Conservation (phyloP, 371 early-diverging fungal genomes). For the Mucor indicus region DNA sequence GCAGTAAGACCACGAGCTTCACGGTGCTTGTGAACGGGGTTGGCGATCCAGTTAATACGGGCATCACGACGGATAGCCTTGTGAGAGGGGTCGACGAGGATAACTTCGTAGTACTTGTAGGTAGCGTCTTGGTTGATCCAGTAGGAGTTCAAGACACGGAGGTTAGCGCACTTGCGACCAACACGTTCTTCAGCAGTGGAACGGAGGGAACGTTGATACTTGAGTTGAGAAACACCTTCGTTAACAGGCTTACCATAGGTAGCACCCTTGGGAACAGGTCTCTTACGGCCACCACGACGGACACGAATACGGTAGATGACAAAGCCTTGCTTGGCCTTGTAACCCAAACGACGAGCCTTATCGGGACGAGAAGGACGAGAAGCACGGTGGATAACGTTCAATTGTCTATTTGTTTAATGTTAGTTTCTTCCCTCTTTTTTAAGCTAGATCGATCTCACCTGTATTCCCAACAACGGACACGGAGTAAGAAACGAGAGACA, state of each 20-base stretch:
- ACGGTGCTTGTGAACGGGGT: constrained; percentile 96
- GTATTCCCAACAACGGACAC: constrained; percentile 95
- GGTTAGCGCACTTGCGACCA: constrained; percentile 89
- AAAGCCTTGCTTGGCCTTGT: constrained; percentile 98
- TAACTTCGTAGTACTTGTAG: constrained; percentile 99
- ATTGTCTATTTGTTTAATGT: no score
- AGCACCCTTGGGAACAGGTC: constrained; percentile 94
- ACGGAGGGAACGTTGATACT: constrained; percentile 90
- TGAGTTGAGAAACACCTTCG: constrained; percentile 97
- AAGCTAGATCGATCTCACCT: no score
- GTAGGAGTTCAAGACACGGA: constrained; percentile 97
- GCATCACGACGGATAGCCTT: constrained; percentile 96
- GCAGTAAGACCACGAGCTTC: constrained; percentile 97
- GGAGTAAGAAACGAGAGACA: constrained; percentile 96
- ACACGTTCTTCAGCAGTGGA: constrained; percentile 95
- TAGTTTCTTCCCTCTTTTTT: no score
- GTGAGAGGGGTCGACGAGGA: constrained; percentile 95
- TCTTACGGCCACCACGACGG: constrained; percentile 97
- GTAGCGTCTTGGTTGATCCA: constrained; percentile 98
- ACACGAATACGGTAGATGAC: constrained; percentile 97
- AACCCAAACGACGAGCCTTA: constrained; percentile 98
- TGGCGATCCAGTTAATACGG: constrained; percentile 98
- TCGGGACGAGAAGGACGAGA: constrained; percentile 97
- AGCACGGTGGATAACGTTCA: constrained; percentile 95
- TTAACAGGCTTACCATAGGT: constrained; percentile 96